Evolutionary conservation across 306 rosid species (phyloP), one percentile per base, ranked within the genome.

Genomic region (Quercus glauca): DNA sequence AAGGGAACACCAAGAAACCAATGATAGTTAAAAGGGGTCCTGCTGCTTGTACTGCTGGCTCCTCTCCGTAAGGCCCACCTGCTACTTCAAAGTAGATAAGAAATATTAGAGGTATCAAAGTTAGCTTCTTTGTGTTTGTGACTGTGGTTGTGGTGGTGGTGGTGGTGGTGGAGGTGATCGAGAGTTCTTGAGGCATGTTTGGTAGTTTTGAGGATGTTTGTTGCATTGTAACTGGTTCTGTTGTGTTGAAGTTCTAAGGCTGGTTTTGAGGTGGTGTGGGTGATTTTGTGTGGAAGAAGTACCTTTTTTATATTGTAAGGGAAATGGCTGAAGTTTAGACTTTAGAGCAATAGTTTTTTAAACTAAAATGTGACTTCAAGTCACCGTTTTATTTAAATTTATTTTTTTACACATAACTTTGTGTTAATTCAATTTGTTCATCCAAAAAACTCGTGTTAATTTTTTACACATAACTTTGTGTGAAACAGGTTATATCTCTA

Each of bases 11-110:
- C 0, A 85, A 5, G 75, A 90, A 78, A 5, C 93, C 94, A 15
- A 86, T 65, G 31, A 92, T 88, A 5, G 97, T 89, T 0, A 78
- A 78, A 20, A 92, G 68, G 5, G 93, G 91, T 0, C 94, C 97
- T 6, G 85, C 87, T 3, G 91, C 87, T 2, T 84, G 67, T 1
- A 92, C 94, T 1, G 85, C 72, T 5, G 87, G n/a, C 64, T 92
- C 97, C 20, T 88, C 88, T 33, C 93, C 93, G 29, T 90, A 92
- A 6, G 97, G 97, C 0, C 94, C 97, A 3, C 97, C 97, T 3
- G 92, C 80, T 19, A 92, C 94, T 63, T 92, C 90, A 57, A 87
- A 92, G 69, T 90, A 92, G 59, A 92, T 87, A 29, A 92, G 87
- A 60, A 90, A 92, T 1, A 92, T 77, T 6, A 92, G 45, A 51